These are phyloP conservation scores for Prunus davidiana DNA, from an alignment of 306 rosid genomes.

Conservation along the genomic window DNA sequence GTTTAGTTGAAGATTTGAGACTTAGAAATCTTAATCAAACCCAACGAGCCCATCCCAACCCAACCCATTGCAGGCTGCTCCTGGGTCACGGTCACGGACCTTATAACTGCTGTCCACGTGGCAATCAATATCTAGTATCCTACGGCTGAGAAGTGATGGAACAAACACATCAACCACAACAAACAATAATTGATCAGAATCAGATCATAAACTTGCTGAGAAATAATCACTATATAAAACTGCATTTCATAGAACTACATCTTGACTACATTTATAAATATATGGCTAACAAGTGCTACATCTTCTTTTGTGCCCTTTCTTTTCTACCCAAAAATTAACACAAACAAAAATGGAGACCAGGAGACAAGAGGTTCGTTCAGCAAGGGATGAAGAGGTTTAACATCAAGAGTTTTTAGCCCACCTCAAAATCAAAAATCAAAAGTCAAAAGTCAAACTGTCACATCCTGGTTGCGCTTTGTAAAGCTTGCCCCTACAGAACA, in stretches of 20 bases:
- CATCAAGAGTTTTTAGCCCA: too few relatives aligned
- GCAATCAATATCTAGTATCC: too few relatives aligned
- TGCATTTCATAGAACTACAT: conserved; percentile 25
- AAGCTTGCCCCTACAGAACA: too few relatives aligned
- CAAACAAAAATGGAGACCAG: conserved; percentile 2
- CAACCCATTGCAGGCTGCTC: too few relatives aligned
- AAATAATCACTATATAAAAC: background rate
- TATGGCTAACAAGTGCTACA: conserved; percentile 7
- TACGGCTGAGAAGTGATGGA: background rate
- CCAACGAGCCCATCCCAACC: too few relatives aligned
- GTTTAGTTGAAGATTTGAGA: too few relatives aligned
- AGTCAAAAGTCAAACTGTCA: too few relatives aligned
- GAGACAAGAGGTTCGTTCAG: background rate
- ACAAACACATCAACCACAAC: background rate
- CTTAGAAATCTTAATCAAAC: too few relatives aligned
- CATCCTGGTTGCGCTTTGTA: too few relatives aligned
- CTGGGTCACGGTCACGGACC: too few relatives aligned
- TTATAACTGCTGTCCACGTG: too few relatives aligned
- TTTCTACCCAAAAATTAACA: conserved; percentile 9
- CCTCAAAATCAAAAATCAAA: too few relatives aligned
- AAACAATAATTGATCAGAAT: background rate
- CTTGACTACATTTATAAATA: conserved; percentile 8
- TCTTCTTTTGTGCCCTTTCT: conserved; percentile 2
- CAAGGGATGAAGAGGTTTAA: background rate
- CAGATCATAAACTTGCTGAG: background rate